Base-by-base conservation (phyloP, 2,329 filamentous ascomycete species). In the Botrytis aclada region DNA sequence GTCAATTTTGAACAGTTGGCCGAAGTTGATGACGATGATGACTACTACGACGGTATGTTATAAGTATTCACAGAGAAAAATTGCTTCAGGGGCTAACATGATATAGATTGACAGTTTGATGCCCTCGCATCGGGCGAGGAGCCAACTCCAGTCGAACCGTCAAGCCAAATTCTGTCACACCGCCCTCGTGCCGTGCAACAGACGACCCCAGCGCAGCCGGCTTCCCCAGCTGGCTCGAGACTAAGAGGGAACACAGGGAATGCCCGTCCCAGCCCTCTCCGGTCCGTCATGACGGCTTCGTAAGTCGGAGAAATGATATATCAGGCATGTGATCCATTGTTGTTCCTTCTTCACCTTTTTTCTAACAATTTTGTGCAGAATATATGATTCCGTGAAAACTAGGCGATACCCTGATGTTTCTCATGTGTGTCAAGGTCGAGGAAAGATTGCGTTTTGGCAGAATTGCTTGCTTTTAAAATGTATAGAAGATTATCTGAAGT, bases 1-100 rank as follows among this genome's bases (percentile, higher is more conserved):
- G 94, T 99, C 88, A 99, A 99, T 88, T 99, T 99, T 86, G 97
- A 99, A 86, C 97, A 99, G 85, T 89, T 99, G 84, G 92, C 92
- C 84, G 96, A 98, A 83, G 88, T 92, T 81, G 90, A 92, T 81
- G 95, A 97, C 83, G 93, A 96, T 82, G 92, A 95, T 84, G 95
- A 98, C 83, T 98, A 97, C 87, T 94, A 95, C 85, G 91, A 93
- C 83, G 89, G 87, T 88, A 78, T 64, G 75, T 73, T 73, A 54
- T 58, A n/a, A 56, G 25, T 41, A 18, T 22, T 43, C 6, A 37
- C n/a, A 29, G 54, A 67, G 54, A 3, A 18, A 58, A 22, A 63
- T 62, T n/a, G 69, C 75, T 71, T 76, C 73, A 47, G 14, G 65
- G 37, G 66, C 75, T 78, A 74, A 73, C 39, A 56, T 63, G 66